These are phyloP conservation scores for Trypanosoma congolense DNA, from an alignment of 208 protist genomes.

Conservation along the genomic window DNA sequence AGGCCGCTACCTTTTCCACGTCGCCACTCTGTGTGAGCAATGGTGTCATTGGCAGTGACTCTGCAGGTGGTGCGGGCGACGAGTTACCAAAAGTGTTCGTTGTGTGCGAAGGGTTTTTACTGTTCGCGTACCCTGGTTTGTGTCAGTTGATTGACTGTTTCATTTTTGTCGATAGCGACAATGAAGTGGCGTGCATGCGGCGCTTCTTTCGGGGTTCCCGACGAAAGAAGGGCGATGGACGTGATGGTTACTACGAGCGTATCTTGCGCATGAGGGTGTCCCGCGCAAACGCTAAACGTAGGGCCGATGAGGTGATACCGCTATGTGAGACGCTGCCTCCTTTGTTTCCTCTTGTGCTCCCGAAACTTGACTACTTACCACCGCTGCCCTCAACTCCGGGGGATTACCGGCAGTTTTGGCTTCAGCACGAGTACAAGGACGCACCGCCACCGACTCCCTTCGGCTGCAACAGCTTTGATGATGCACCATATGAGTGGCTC, in stretches of 20 bases:
- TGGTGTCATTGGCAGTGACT: not conserved
- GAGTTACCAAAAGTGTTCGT: slow-evolving; percentile 22
- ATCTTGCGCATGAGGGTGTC: slow-evolving; percentile 30
- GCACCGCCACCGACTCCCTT: slow-evolving; percentile 1
- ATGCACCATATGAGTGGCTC: slow-evolving; percentile 13
- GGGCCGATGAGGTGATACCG: not conserved
- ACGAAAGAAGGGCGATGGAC: slow-evolving; percentile 11
- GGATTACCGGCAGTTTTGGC: slow-evolving; percentile 21
- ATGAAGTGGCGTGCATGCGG: slow-evolving; percentile 48
- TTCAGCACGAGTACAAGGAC: slow-evolving; percentile 15
- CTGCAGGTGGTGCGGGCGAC: not conserved
- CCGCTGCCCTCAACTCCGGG: slow-evolving; percentile 9
- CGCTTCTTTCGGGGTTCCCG: slow-evolving; percentile 54
- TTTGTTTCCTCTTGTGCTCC: slow-evolving; percentile 1
- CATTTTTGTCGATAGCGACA: slow-evolving; percentile 31
- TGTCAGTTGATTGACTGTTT: slow-evolving; percentile 28
- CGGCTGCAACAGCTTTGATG: not conserved
- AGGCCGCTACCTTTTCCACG: not conserved
- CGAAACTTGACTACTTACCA: slow-evolving; percentile 8
- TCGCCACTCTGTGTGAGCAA: not conserved
- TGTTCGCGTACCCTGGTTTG: slow-evolving; percentile 25
- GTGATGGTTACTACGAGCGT: slow-evolving; percentile 19
- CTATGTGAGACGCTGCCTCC: not conserved
- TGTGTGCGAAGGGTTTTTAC: slow-evolving; percentile 52
- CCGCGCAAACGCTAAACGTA: not conserved